Percentiles rank a stretch among this genome's conserved stretches.
Evolutionary conservation across 148 eudicot species (phyloP).

Genomic region (Hydrangea macrophylla): DNA sequence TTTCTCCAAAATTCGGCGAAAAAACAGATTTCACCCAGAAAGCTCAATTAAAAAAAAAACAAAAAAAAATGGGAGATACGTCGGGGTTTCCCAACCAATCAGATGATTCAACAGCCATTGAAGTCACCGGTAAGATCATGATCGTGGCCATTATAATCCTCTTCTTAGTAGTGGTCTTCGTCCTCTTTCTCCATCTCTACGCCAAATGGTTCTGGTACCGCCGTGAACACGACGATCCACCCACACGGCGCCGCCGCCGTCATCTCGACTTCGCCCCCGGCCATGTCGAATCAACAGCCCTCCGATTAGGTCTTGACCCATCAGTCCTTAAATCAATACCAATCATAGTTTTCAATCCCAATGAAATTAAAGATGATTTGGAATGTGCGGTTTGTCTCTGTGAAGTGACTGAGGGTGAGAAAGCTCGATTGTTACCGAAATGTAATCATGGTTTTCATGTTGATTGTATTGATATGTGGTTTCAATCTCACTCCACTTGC

Average conservation of each 20-base stretch:
- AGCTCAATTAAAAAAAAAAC: too few relatives aligned
- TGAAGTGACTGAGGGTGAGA: conserved; percentile 57
- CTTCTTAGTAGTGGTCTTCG: conserved; percentile 42
- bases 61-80: conserved; percentile 32
- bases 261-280: conserved; percentile 30
- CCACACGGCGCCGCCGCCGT: conserved; percentile 37
- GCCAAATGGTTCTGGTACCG: conserved; percentile 49
- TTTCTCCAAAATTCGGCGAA: too few relatives aligned
- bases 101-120: conserved; percentile 22
- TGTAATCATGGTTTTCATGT: conserved; percentile 83
- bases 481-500: conserved; percentile 74
- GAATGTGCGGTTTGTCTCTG: conserved; percentile 82
- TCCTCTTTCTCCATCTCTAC: conserved; percentile 52
- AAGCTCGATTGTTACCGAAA: conserved; percentile 55
- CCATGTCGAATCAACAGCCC: conserved; percentile 7
- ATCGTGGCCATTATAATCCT: conserved; percentile 40
- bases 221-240: conserved; percentile 27
- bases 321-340: conserved; percentile 53
- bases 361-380: conserved; percentile 53
- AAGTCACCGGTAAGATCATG: conserved; percentile 52
- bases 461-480: conserved; percentile 88
- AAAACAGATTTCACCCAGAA: too few relatives aligned
- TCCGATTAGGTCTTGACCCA: conserved; percentile 53
- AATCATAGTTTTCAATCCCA: conserved; percentile 28
- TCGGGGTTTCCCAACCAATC: neutral